Base-by-base conservation (phyloP, 208 protist species). In the Leishmania tarentolae region DNA sequence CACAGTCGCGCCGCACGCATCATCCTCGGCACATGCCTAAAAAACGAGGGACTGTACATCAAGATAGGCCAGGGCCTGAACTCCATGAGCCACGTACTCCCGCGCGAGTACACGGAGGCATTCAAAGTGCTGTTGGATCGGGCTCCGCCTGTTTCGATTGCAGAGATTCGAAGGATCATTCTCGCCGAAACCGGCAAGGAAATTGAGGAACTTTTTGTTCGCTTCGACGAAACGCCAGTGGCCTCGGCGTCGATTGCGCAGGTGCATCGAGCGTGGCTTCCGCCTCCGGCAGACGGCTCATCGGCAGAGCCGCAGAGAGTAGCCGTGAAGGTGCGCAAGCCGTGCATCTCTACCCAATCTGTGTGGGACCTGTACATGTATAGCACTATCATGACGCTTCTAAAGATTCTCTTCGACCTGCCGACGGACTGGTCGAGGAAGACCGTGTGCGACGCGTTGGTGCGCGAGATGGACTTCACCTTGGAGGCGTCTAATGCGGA, bases 241-340 rank as follows among this genome's bases (percentile, higher is more conserved):
- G 97, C 97, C 8, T 95, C 97, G 19, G 98, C 98, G 0, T 99
- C 97, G 31, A 93, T 99, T 50, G 98, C 98, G 42, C 98, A 99
- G 88, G 97, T 99, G 35, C 94, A 98, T 80, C 84, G 86, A 7
- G 95, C 94, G 40, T 81, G 87, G 82, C 70, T 98, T 53, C 84
- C 85, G 3, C 79, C 79, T 6, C 65, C 80, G 35, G 69, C 31
- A 21, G 78, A 81, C 50, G 61, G 70, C 42, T 86, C 80, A 15
- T 81, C 80, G 5, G 40, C 82, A 3, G 78, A 84, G 50, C 74
- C 69, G 50, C 57, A 59, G 72, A 72, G 66, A 65, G 97, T 99
- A 11, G 98, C 97, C 4, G 97, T 99, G 31, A 99, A 99, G 87
- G 96, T 99, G 65, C 97, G 96, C 40, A 97, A 98, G 83, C 94